Evolutionary conservation across 352 stramenopile genomes (phyloP).

Genomic region (Phytophthora foliorum): DNA sequence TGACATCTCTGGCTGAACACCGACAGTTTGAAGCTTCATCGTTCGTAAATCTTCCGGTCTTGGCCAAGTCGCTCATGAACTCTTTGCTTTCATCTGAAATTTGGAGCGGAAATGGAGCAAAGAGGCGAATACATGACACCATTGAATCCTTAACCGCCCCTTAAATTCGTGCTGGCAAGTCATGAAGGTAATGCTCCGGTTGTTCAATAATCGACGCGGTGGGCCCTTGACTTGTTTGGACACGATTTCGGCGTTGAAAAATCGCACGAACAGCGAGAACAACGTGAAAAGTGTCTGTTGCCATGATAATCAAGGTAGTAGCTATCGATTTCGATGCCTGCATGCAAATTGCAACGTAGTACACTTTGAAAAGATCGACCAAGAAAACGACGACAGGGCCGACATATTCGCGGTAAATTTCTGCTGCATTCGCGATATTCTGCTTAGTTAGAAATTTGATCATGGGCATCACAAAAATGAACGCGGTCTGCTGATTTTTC

Average conservation of each 20-base stretch:
- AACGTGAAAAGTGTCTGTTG: constrained; percentile 10
- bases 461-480: constrained; percentile 28
- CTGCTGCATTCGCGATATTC: constrained; percentile 10
- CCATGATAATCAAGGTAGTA: constrained; percentile 20
- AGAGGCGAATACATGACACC: not conserved
- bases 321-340: constrained; percentile 21
- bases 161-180: constrained; percentile 1
- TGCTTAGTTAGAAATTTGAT: constrained; percentile 43
- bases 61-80: constrained; percentile 1
- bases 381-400: constrained; percentile 34
- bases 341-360: constrained; percentile 43
- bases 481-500: constrained; percentile 11
- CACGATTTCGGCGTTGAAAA: not conserved
- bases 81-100: not conserved
- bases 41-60: not conserved
- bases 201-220: not conserved
- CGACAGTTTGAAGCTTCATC: constrained; percentile 5
- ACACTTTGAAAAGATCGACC: constrained; percentile 39
- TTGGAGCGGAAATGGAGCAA: constrained; percentile 19
- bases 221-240: not conserved
- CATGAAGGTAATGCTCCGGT: constrained; percentile 1
- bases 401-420: constrained; percentile 30
- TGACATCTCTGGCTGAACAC: not conserved
- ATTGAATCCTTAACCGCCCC: not conserved
- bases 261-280: constrained; percentile 19